Conservation (phyloP, 2,329 filamentous ascomycete species). For the Fusarium bulbicola region DNA sequence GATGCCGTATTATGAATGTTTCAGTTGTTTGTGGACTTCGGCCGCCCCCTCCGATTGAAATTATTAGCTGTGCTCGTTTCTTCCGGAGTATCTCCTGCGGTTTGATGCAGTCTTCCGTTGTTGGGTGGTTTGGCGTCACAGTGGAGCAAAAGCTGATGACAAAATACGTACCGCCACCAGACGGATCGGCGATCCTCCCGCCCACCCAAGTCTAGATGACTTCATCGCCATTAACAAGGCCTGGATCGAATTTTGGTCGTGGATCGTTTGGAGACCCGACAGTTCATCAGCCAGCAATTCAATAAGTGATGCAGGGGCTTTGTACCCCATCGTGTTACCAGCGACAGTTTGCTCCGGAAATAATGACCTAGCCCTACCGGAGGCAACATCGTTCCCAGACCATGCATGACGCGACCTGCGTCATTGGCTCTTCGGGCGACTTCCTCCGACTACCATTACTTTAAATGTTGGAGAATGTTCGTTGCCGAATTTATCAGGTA, state of each 20-base stretch:
- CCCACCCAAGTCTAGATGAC: constrained; percentile 34
- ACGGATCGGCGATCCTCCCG: constrained; percentile 34
- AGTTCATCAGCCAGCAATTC: constrained; percentile 2
- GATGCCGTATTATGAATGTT: constrained; percentile 1
- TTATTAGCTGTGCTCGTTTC: background rate
- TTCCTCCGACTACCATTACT: constrained; percentile 30
- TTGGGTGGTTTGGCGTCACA: constrained; percentile 23
- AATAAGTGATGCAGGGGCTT: constrained; percentile 13
- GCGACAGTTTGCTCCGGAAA: constrained; percentile 13
- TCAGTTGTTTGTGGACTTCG: background rate
- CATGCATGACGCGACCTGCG: constrained; percentile 43
- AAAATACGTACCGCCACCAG: constrained; percentile 20
- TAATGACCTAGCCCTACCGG: constrained; percentile 24
- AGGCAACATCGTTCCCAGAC: constrained; percentile 11
- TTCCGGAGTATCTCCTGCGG: background rate
- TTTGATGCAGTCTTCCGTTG: background rate
- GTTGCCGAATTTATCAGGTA: background rate
- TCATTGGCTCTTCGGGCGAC: constrained; percentile 37
- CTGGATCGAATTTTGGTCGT: constrained; percentile 32
- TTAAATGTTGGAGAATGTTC: constrained; percentile 10
- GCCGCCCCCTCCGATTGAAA: background rate
- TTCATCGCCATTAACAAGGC: constrained; percentile 33
- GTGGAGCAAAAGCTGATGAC: constrained; percentile 19
- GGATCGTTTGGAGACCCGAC: constrained; percentile 24
- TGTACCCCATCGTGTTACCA: constrained; percentile 3